These are phyloP conservation scores for Astragalus membranaceus DNA, from an alignment of 306 rosid genomes.

Conservation along the genomic window DNA sequence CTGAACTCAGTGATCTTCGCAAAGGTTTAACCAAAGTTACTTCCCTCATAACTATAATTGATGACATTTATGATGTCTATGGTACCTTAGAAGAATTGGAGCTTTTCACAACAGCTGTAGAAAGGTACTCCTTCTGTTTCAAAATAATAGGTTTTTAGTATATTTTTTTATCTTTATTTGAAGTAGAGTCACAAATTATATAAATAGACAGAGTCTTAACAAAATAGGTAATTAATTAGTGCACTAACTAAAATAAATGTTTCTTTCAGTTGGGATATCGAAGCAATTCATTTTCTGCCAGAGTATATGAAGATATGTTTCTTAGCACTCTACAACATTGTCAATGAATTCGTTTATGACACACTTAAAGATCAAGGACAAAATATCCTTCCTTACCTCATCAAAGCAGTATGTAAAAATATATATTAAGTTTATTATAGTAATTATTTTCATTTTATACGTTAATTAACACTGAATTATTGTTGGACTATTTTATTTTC, in stretches of 20 bases:
- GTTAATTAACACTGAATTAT: too few relatives aligned
- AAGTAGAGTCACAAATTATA: too few relatives aligned
- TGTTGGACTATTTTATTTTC: background rate
- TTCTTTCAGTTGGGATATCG: constrained; percentile 50
- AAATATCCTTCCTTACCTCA: constrained; percentile 37
- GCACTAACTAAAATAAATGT: too few relatives aligned
- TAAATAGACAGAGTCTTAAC: too few relatives aligned
- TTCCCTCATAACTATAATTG: constrained; percentile 30
- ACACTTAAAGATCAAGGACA: constrained; percentile 31
- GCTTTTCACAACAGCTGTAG: constrained; percentile 39
- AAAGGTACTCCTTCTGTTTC: constrained; percentile 26
- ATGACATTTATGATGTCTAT: constrained; percentile 54
- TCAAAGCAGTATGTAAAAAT: constrained; percentile 28
- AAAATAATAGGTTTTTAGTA: too few relatives aligned
- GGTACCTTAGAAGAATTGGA: constrained; percentile 48
- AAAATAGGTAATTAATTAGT: too few relatives aligned
- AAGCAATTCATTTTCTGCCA: constrained; percentile 30
- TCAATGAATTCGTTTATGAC: constrained; percentile 47
- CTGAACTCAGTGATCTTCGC: constrained; percentile 28
- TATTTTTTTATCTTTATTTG: too few relatives aligned
- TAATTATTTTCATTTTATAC: too few relatives aligned
- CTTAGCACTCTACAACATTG: constrained; percentile 54
- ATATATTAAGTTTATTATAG: too few relatives aligned
- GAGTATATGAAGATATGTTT: constrained; percentile 52
- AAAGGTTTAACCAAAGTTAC: constrained; percentile 44